These are phyloP conservation scores for Penicillium italicum DNA, from an alignment of 2,329 filamentous ascomycete species.

Conservation along the genomic window DNA sequence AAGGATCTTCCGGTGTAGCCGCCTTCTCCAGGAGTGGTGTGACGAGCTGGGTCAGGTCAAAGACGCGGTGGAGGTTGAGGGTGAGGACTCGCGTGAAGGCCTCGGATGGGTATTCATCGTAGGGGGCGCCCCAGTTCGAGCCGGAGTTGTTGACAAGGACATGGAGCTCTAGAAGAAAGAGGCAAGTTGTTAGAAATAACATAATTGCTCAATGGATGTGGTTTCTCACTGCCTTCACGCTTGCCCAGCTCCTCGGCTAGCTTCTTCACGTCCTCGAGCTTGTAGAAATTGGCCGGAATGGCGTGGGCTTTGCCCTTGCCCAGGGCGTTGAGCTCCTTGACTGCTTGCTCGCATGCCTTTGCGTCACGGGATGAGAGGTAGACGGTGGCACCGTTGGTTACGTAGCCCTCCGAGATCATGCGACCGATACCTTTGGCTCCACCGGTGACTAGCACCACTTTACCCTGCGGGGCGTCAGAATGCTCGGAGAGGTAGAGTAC, in stretches of 20 bases:
- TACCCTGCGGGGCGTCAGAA: constrained; percentile 31
- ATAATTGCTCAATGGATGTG: constrained; percentile 26
- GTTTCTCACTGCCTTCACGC: constrained; percentile 55
- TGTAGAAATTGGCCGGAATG: constrained; percentile 52
- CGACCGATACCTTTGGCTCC: constrained; percentile 52
- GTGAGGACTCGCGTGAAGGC: constrained; percentile 58
- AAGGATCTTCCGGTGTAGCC: constrained; percentile 42
- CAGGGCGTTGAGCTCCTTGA: constrained; percentile 48
- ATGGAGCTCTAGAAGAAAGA: constrained; percentile 38
- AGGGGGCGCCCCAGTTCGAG: constrained; percentile 54
- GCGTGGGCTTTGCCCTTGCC: constrained; percentile 52
- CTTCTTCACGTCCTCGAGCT: constrained; percentile 49
- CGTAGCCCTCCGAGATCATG: constrained; percentile 54
- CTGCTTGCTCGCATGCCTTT: constrained; percentile 48
- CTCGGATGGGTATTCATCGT: constrained; percentile 56
- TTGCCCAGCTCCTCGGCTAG: constrained; percentile 50
- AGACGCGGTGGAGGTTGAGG: constrained; percentile 54
- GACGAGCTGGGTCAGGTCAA: constrained; percentile 47
- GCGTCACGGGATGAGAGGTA: constrained; percentile 55
- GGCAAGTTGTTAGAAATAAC: not conserved
- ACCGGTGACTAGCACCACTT: constrained; percentile 51
- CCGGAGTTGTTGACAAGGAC: constrained; percentile 54
- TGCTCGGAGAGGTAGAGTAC: constrained; percentile 49
- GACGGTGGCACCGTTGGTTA: constrained; percentile 52
- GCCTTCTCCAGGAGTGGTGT: constrained; percentile 49